Conservation (phyloP, 2,329 filamentous ascomycete species). For the Diplodia mutila region DNA sequence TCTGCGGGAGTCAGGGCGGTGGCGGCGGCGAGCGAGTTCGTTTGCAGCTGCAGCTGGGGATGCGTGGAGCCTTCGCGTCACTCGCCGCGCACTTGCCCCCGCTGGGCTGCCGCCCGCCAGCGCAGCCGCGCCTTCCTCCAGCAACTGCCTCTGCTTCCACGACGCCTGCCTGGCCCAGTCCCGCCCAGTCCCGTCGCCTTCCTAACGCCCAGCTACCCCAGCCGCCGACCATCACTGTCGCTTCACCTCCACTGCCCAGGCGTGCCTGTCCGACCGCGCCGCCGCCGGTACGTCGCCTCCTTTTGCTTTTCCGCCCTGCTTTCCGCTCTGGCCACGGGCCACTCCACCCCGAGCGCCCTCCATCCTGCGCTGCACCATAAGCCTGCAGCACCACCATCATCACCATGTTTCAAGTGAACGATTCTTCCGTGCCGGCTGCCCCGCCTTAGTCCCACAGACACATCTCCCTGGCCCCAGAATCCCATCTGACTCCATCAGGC, state of each 20-base stretch:
- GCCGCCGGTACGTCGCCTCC: constrained; percentile 15
- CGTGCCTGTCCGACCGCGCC: not conserved
- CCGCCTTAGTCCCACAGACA: not conserved
- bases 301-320: constrained; percentile 7
- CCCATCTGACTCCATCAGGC: constrained; percentile 1
- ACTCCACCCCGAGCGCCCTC: not conserved
- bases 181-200: not conserved
- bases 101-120: not conserved
- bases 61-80: constrained; percentile 1
- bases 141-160: not conserved
- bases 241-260: not conserved
- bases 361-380: not conserved
- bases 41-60: constrained; percentile 13
- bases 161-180: not conserved
- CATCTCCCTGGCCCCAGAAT: not conserved
- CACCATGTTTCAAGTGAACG: not conserved
- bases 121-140: not conserved
- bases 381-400: not conserved
- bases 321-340: constrained; percentile 14
- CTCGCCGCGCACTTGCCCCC: not conserved
- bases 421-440: not conserved
- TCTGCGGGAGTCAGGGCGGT: constrained; percentile 11
- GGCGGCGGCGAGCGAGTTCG: constrained; percentile 17
- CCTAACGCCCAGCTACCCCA: not conserved
- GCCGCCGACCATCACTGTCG: not conserved